Conservation (phyloP, 768 basidiomycete species). For the Boletus vinaceobasis region DNA sequence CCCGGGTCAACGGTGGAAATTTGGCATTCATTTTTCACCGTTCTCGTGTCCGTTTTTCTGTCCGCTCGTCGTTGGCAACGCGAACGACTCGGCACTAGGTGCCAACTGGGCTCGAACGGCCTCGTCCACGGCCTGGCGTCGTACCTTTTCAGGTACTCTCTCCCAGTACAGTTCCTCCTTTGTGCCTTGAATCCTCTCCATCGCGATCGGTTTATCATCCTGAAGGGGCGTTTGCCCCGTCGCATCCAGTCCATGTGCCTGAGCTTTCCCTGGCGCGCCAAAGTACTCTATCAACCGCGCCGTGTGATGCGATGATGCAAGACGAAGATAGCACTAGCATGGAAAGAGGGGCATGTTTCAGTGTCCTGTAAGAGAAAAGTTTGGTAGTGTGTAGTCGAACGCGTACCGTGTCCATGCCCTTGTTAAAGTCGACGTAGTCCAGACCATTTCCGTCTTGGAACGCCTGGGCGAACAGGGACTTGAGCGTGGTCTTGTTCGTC, state of each 20-base stretch:
- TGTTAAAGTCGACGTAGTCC: constrained; percentile 79
- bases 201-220: constrained; percentile 31
- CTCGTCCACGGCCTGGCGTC: constrained; percentile 56
- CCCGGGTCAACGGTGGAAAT: not conserved
- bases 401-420: constrained; percentile 70
- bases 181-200: constrained; percentile 60
- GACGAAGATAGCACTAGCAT: constrained; percentile 69
- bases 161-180: constrained; percentile 76
- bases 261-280: constrained; percentile 31
- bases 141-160: constrained; percentile 71
- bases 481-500: constrained; percentile 81
- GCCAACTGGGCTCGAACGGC: constrained; percentile 20
- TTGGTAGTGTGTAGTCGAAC: not conserved
- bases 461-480: constrained; percentile 49
- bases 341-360: not conserved
- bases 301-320: constrained; percentile 51
- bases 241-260: constrained; percentile 56
- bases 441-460: constrained; percentile 35
- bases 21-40: not conserved
- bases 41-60: constrained; percentile 19
- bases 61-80: not conserved
- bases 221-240: constrained; percentile 31
- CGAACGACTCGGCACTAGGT: not conserved
- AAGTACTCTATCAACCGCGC: constrained; percentile 46
- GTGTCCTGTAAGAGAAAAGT: not conserved